Conservation (phyloP, 2,329 filamentous ascomycete species). For the Paecilomyces variotii region DNA sequence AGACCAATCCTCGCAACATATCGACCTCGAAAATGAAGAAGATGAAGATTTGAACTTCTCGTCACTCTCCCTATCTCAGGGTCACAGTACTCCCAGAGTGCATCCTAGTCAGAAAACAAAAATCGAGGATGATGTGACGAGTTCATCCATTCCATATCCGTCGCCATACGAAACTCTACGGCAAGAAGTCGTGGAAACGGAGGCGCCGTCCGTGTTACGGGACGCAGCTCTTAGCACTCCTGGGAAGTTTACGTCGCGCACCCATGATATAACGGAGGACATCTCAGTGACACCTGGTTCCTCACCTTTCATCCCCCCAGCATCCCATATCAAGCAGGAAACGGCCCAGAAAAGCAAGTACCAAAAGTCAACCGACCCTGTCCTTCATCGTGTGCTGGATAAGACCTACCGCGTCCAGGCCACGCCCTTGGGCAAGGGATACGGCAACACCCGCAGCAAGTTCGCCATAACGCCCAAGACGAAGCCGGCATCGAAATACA, state of each 20-base stretch:
- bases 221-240: slow-evolving; percentile 29
- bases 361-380: slow-evolving; percentile 52
- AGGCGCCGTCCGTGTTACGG: slow-evolving; percentile 26
- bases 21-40: slow-evolving; percentile 19
- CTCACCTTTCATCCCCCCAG: slow-evolving; percentile 49
- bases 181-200: slow-evolving; percentile 52
- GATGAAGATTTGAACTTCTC: slow-evolving; percentile 41
- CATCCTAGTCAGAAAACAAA: slow-evolving; percentile 16
- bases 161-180: slow-evolving; percentile 71
- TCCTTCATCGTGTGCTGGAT: slow-evolving; percentile 86
- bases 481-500: slow-evolving; percentile 17
- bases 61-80: slow-evolving; percentile 33
- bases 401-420: slow-evolving; percentile 92
- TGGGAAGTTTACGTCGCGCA: slow-evolving; percentile 20
- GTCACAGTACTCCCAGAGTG: slow-evolving; percentile 40
- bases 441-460: slow-evolving; percentile 19
- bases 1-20: slow-evolving; percentile 30
- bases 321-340: slow-evolving; percentile 35
- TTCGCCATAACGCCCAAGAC: slow-evolving; percentile 25
- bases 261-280: slow-evolving; percentile 24
- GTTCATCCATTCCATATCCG: slow-evolving; percentile 47
- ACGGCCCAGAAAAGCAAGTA: slow-evolving; percentile 29
- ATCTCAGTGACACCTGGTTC: slow-evolving; percentile 57
- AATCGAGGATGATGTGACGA: slow-evolving; percentile 29
- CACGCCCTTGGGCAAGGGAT: slow-evolving; percentile 64